Evolutionary conservation across 2,329 filamentous ascomycete genomes (phyloP), one percentile per base, ranked within the genome.

Genomic region (Tolypocladium pustulatum): DNA sequence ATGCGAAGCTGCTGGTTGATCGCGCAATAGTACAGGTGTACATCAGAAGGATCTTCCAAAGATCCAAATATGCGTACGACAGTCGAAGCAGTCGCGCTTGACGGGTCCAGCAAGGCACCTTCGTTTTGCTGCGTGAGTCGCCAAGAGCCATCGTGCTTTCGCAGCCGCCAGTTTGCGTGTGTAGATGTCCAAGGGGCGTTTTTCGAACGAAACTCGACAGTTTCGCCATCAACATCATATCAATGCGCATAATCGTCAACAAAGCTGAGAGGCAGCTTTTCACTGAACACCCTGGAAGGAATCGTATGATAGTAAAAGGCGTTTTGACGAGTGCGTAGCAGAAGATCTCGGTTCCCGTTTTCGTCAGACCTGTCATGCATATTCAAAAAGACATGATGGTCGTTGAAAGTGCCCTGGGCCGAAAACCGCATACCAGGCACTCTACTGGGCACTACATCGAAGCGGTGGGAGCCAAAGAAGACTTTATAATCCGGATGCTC

Each of bases 401-500:
- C 73, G 0, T 62, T 61, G 13, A 70, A 70, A 0, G 36, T 4
- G 1, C 65, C 66, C 36, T 72, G 76, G 0, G 68, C 67, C 0
- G 73, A 74, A 57, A 78, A 80, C 0, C 62, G 56, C 72, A 81
- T 74, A 2, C 75, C 76, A 0, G 66, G 62, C 4, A 63, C 58
- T 1, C 60, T 61, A 1, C 71, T 72, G 0, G 76, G 76, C 63
- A 76, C 70, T 1, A 81, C 75, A 10, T 81, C 75, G 2, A 83
- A 55, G 0, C 68, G 54, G 0, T 68, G 65, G 4, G 64, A 57
- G 1, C 76, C 74, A 65, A 85, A 83, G 0, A 85, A 64, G 0
- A 64, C 62, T 0, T 15, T 13, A 61, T 80, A 85, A 0, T 67
- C 68, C 0, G 63, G 9, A 56, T 81, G 71, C 0, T 17, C 9